Evolutionary conservation across 1,284 basidiomycete species (phyloP).

Genomic region (Athelia sp.): DNA sequence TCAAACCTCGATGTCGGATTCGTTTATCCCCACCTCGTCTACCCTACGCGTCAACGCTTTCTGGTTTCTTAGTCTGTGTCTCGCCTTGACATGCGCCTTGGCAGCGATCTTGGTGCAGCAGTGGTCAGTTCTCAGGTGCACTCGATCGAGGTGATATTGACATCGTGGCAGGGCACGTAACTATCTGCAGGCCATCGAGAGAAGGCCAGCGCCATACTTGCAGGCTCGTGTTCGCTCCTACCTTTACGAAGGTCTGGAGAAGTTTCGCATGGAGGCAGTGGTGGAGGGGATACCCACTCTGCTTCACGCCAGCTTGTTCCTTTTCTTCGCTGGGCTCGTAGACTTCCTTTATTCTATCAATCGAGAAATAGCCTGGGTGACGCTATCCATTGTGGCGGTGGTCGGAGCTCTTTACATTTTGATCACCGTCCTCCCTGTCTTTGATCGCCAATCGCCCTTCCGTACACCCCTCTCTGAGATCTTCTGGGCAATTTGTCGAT

Average conservation of each 20-base stretch:
- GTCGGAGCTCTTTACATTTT: conserved; percentile 24
- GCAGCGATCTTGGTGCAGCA: conserved; percentile 19
- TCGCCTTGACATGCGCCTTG: conserved; percentile 18
- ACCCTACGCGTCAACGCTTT: conserved; percentile 8
- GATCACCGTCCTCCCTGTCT: conserved; percentile 26
- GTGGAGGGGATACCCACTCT: conserved; percentile 34
- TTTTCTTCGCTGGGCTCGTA: conserved; percentile 35
- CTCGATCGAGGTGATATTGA: too few relatives aligned
- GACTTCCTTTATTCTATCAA: conserved; percentile 31
- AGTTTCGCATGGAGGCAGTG: conserved; percentile 30
- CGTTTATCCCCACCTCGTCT: background rate
- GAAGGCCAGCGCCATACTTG: background rate
- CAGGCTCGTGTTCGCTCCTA: conserved; percentile 32
- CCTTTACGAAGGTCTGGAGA: conserved; percentile 27
- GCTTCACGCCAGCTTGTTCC: conserved; percentile 32
- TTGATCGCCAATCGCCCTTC: conserved; percentile 33
- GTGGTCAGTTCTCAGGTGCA: conserved; percentile 21
- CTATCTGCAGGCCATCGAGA: background rate
- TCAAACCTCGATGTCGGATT: background rate
- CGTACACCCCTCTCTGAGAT: conserved; percentile 30
- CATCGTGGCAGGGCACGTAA: background rate
- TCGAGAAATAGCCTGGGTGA: conserved; percentile 22
- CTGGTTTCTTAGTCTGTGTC: conserved; percentile 16
- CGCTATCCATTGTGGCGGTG: conserved; percentile 22
- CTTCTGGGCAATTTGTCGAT: conserved; percentile 23